Evolutionary conservation across 1,139 yeast species (phyloP).

Genomic region (Pichia sp.): DNA sequence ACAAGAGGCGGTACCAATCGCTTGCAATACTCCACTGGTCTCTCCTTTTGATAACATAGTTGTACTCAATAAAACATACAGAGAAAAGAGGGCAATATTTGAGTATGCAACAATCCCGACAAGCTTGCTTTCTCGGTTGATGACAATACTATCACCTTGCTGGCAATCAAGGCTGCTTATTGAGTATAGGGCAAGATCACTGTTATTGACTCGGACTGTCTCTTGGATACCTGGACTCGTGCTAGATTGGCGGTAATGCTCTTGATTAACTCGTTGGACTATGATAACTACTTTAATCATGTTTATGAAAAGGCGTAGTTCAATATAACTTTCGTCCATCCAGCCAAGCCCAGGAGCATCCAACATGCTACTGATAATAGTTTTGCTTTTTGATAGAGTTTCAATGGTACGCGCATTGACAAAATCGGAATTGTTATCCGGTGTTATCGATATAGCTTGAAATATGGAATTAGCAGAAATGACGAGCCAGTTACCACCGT

Average conservation of each 20-base stretch:
- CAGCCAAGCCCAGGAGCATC: constrained; percentile 33
- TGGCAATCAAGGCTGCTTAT: constrained; percentile 45
- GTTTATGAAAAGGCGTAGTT: constrained; percentile 53
- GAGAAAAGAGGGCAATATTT: constrained; percentile 46
- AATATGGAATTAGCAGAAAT: constrained; percentile 27
- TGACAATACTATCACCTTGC: constrained; percentile 50
- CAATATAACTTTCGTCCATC: constrained; percentile 33
- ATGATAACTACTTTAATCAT: constrained; percentile 50
- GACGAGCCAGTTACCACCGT: constrained; percentile 42
- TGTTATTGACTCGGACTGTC: constrained; percentile 52
- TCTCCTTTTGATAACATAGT: constrained; percentile 53
- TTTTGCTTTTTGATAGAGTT: constrained; percentile 37
- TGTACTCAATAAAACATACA: constrained; percentile 49
- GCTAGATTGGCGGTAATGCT: constrained; percentile 45
- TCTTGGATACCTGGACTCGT: constrained; percentile 56
- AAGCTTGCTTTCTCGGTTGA: constrained; percentile 46
- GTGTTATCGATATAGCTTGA: constrained; percentile 34
- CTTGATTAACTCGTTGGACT: constrained; percentile 46
- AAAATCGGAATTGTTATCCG: constrained; percentile 24
- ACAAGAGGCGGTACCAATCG: constrained; percentile 25
- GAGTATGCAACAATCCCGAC: constrained; percentile 27
- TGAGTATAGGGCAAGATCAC: constrained; percentile 41
- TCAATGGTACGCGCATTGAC: constrained; percentile 44
- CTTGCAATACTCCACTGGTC: constrained; percentile 55
- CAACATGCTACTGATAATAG: constrained; percentile 43